phyloP scores from a whole-genome alignment of 139 green algal species.

The Pedinophyceae sp. region DNA sequence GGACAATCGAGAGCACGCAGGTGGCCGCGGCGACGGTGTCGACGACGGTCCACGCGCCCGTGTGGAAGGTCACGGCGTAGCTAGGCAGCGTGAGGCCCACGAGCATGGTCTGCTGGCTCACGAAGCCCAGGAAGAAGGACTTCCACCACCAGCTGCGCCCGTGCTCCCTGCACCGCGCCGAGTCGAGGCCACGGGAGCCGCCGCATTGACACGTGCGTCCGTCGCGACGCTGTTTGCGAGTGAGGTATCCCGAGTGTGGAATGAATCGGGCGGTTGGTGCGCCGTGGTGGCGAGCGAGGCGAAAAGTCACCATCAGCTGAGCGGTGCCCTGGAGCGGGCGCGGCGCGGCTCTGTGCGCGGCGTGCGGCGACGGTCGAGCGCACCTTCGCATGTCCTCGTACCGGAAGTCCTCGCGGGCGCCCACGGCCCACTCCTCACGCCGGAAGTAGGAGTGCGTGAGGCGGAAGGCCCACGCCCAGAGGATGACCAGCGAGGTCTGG shows the following conservation, averaged over 20 bases:
- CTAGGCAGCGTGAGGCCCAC: slow-evolving; percentile 30
- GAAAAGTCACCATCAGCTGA: neutral
- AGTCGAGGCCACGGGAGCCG: slow-evolving; percentile 15
- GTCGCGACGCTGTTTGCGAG: too few relatives aligned
- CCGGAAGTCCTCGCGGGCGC: slow-evolving; percentile 47
- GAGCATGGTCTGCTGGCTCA: slow-evolving; percentile 27
- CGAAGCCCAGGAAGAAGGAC: slow-evolving; percentile 33
- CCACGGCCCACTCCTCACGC: slow-evolving; percentile 44
- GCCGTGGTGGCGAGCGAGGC: neutral
- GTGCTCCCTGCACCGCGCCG: neutral
- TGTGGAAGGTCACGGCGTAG: slow-evolving; percentile 13
- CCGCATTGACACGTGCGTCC: neutral
- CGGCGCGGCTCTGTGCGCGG: neutral
- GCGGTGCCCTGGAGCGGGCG: neutral
- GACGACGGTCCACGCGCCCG: slow-evolving; percentile 12
- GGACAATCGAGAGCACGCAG: neutral
- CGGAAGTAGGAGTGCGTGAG: slow-evolving; percentile 53
- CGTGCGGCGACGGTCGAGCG: too few relatives aligned
- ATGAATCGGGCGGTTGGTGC: too few relatives aligned
- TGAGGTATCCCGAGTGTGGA: too few relatives aligned
- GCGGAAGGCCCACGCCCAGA: slow-evolving; percentile 34
- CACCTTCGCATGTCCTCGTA: slow-evolving; percentile 43
- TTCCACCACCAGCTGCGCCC: slow-evolving; percentile 10
- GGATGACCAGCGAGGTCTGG: slow-evolving; percentile 4
- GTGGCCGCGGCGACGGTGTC: neutral